A percentile compares a stretch with the other conserved stretches of the same genome.
These are phyloP conservation scores for Blastocystis sp. DNA, from an alignment of 352 stramenopile species.

Conservation along the genomic window DNA sequence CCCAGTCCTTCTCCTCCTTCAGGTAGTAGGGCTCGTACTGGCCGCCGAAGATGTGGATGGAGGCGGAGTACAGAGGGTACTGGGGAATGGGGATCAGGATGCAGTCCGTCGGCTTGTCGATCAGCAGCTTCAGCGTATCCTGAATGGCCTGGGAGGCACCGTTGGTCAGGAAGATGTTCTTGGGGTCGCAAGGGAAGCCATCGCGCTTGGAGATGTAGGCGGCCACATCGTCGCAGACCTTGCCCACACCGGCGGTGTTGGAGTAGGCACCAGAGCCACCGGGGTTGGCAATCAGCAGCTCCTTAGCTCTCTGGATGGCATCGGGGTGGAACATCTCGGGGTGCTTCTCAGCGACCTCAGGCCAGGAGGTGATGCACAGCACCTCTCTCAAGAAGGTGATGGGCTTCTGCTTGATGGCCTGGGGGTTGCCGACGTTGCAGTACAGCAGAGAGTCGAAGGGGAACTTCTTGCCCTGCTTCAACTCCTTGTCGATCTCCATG, in stretches of 20 bases:
- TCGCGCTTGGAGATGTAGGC: constrained; percentile 83
- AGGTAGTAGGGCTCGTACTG: constrained; percentile 91
- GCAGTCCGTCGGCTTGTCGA: constrained; percentile 93
- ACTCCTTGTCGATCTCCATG: constrained; percentile 38
- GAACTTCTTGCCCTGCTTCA: constrained; percentile 75
- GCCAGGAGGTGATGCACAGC: constrained; percentile 76
- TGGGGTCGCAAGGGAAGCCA: constrained; percentile 82
- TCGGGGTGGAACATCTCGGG: constrained; percentile 63
- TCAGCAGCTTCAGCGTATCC: constrained; percentile 87
- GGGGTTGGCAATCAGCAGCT: constrained; percentile 74
- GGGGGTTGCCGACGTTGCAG: constrained; percentile 89
- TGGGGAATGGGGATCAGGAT: constrained; percentile 93
- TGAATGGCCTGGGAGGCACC: constrained; percentile 89
- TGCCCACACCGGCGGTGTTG: constrained; percentile 82
- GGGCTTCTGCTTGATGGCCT: constrained; percentile 84
- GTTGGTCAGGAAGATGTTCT: constrained; percentile 94
- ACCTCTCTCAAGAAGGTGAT: constrained; percentile 88
- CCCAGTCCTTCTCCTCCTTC: constrained; percentile 87
- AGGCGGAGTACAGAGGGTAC: constrained; percentile 94
- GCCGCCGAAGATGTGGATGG: constrained; percentile 87
- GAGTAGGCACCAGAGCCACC: constrained; percentile 85
- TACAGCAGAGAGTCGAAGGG: constrained; percentile 84
- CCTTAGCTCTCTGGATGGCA: constrained; percentile 61
- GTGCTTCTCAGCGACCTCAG: constrained; percentile 41
- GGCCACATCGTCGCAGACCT: constrained; percentile 84